Percentiles rank a stretch among this genome's conserved stretches.
Conservation (phyloP, 2,329 filamentous ascomycete genomes). For the Aspergillus oerlinghausenensis region DNA sequence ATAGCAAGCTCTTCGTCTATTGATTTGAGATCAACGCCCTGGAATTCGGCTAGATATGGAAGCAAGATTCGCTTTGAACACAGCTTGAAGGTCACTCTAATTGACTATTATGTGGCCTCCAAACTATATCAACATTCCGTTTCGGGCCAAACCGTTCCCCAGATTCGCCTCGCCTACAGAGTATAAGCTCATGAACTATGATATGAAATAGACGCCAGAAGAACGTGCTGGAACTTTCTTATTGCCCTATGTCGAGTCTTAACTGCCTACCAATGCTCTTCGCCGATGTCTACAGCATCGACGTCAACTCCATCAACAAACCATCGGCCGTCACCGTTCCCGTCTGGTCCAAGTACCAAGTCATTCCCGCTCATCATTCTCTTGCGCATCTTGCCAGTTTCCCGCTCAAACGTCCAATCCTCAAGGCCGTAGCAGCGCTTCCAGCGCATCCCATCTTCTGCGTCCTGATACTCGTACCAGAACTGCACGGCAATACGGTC, state of each 20-base stretch:
- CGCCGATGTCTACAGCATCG: constrained; percentile 32
- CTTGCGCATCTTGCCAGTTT: constrained; percentile 43
- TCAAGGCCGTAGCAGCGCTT: constrained; percentile 78
- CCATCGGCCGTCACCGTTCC: constrained; percentile 42
- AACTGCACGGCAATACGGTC: constrained; percentile 84
- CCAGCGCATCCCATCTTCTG: constrained; percentile 62
- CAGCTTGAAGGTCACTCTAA: neutral
- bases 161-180: too few species aligned
- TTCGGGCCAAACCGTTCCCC: neutral
- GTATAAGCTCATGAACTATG: neutral
- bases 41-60: neutral
- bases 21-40: neutral
- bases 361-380: constrained; percentile 48
- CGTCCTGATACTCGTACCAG: constrained; percentile 79
- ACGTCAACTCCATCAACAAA: constrained; percentile 42
- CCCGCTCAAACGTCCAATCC: constrained; percentile 45
- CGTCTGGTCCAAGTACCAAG: constrained; percentile 37
- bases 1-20: neutral
- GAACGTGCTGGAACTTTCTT: neutral
- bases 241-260: too few species aligned
- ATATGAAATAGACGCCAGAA: neutral
- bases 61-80: neutral
- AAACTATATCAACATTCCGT: neutral
- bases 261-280: constrained; percentile 30
- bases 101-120: neutral